phyloP scores from a whole-genome alignment of 352 stramenopile genomes.

The Hyaloperonospora arabidopsidis region DNA sequence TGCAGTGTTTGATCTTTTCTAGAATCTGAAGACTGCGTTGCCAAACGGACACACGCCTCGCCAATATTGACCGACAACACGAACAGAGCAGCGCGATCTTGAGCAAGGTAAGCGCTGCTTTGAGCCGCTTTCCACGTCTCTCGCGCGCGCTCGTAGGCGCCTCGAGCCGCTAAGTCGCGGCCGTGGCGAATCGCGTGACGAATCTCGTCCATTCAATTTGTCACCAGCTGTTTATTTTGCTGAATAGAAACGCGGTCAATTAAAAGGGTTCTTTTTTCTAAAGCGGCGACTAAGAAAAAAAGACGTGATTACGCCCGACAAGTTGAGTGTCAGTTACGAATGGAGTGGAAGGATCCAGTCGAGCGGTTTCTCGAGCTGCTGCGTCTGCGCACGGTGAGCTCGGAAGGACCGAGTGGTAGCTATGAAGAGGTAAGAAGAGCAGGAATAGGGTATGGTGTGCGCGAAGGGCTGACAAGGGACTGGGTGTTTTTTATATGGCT shows the following conservation, averaged over 20 bases:
- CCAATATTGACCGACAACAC: conserved; percentile 65
- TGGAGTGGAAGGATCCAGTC: conserved; percentile 25
- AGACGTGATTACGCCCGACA: too few relatives aligned
- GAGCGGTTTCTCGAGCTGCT: conserved; percentile 74
- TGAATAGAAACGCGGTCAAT: too few relatives aligned
- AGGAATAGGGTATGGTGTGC: too few relatives aligned
- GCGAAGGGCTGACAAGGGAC: not conserved
- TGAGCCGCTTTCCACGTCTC: conserved; percentile 48
- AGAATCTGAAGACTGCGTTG: conserved; percentile 7
- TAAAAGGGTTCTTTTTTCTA: too few relatives aligned
- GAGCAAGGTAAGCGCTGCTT: conserved; percentile 32
- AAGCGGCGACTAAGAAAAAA: too few relatives aligned
- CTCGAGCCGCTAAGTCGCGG: conserved; percentile 28
- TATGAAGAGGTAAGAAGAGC: conserved; percentile 44
- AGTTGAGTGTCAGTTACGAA: not conserved
- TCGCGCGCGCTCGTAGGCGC: conserved; percentile 29
- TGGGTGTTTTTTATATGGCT: not conserved
- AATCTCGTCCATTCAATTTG: conserved; percentile 24
- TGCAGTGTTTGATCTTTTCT: not conserved
- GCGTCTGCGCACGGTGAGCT: conserved; percentile 69
- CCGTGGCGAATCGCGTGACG: conserved; percentile 33
- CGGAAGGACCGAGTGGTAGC: conserved; percentile 48
- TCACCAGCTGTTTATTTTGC: too few relatives aligned
- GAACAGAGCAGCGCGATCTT: conserved; percentile 54
- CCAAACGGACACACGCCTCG: conserved; percentile 33